These are phyloP conservation scores for Teratosphaeria viscida DNA, from an alignment of 2,329 filamentous ascomycete species.

Conservation along the genomic window DNA sequence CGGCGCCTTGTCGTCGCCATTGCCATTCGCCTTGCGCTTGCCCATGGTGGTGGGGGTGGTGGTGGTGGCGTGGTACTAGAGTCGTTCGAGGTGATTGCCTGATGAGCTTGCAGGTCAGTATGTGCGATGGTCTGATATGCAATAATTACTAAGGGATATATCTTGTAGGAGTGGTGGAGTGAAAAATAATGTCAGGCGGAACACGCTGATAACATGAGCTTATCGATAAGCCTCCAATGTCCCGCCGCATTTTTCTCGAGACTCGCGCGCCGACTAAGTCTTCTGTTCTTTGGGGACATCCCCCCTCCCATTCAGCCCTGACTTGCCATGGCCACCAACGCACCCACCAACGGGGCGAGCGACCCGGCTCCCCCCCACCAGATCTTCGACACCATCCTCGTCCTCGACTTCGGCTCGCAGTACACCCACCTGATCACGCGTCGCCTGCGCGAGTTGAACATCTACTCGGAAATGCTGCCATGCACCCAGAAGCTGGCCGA, in stretches of 20 bases:
- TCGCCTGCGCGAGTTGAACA: slow-evolving; percentile 64
- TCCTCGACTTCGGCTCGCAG: slow-evolving; percentile 63
- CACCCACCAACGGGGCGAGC: not conserved
- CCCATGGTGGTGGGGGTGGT: slow-evolving; percentile 30
- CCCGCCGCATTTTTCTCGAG: not conserved
- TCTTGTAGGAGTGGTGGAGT: not conserved
- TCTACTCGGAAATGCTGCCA: slow-evolving; percentile 81
- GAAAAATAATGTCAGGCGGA: not conserved
- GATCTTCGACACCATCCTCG: slow-evolving; percentile 57
- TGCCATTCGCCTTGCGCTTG: slow-evolving; percentile 40
- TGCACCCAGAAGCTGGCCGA: slow-evolving; percentile 75
- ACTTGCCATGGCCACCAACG: not conserved
- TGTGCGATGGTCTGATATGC: not conserved
- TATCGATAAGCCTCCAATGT: not conserved
- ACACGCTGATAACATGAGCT: not conserved
- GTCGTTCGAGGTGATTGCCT: not conserved
- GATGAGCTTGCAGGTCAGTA: not conserved
- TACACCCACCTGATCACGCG: slow-evolving; percentile 66
- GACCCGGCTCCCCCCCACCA: slow-evolving; percentile 36
- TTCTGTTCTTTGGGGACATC: not conserved
- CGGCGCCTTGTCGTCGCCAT: slow-evolving; percentile 37
- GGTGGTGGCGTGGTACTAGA: not conserved
- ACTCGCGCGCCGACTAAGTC: not conserved
- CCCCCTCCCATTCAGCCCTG: not conserved
- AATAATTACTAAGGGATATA: not conserved